Evolutionary conservation across 129 eudicot genomes (phyloP).

Genomic region (Flaveria linearis): DNA sequence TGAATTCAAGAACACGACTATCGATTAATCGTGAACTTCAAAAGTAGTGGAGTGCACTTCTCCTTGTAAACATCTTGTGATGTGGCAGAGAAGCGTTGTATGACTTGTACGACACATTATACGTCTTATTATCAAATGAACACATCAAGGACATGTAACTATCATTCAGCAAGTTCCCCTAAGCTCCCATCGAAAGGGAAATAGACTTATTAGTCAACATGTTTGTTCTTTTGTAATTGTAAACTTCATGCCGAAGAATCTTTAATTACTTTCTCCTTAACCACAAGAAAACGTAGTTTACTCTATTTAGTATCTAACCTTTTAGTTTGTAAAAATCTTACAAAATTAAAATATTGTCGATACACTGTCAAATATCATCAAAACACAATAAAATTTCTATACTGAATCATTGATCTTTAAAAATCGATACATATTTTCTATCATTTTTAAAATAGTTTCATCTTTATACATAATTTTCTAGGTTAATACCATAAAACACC

Average conservation of each 20-base stretch:
- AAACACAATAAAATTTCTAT: too few species aligned
- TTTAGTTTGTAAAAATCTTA: background rate
- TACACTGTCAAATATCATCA: background rate
- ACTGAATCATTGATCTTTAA: too few species aligned
- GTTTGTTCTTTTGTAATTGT: conserved; percentile 10
- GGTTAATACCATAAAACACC: too few species aligned
- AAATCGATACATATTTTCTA: too few species aligned
- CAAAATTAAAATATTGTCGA: too few species aligned
- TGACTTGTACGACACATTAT: conserved; percentile 4
- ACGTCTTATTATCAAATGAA: background rate
- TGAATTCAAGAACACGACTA: too few species aligned
- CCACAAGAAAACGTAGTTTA: background rate
- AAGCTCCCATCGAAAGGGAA: conserved; percentile 18
- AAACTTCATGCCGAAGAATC: conserved; percentile 22
- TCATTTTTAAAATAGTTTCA: background rate
- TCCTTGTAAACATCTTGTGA: conserved; percentile 12
- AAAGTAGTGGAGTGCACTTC: background rate
- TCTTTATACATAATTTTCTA: too few species aligned
- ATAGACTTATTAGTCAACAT: conserved; percentile 15
- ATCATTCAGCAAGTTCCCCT: conserved; percentile 9
- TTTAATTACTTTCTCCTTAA: background rate
- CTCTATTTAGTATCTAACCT: background rate
- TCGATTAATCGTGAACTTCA: background rate
- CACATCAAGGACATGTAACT: conserved; percentile 11
- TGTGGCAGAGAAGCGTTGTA: background rate